Conservation (phyloP, 2,329 filamentous ascomycete genomes). For the Teratosphaeria pseudoeucalypti region DNA sequence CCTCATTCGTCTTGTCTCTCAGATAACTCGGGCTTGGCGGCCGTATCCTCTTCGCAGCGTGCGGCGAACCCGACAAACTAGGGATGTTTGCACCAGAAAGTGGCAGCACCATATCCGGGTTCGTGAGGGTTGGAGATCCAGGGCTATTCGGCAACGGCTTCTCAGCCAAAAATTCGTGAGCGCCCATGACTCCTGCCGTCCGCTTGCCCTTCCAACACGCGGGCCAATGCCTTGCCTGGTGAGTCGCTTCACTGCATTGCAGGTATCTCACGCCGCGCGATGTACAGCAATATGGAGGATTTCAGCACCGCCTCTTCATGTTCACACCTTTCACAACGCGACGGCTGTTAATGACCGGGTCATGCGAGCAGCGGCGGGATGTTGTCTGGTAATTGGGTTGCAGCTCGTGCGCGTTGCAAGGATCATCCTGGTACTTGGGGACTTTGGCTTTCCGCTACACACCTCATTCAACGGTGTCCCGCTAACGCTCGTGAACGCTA, state of each 20-base stretch:
- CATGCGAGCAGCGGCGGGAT: background rate
- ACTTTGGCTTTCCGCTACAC: too few species aligned
- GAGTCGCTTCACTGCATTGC: background rate
- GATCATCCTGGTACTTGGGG: background rate
- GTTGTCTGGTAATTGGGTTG: background rate
- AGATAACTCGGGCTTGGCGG: slow-evolving; percentile 23
- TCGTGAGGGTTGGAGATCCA: slow-evolving; percentile 77
- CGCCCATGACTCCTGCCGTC: background rate
- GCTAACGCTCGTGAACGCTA: background rate
- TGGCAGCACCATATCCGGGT: slow-evolving; percentile 88
- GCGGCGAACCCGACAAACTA: slow-evolving; percentile 8
- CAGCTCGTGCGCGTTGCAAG: background rate
- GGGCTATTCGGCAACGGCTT: slow-evolving; percentile 32
- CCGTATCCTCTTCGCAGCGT: slow-evolving; percentile 4
- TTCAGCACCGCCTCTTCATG: background rate
- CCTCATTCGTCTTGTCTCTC: slow-evolving; percentile 8
- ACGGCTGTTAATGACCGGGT: background rate
- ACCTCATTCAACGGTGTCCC: background rate
- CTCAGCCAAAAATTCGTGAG: slow-evolving; percentile 4
- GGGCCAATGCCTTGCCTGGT: too few species aligned
- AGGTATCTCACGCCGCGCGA: background rate
- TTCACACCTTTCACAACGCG: background rate
- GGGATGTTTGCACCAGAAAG: slow-evolving; percentile 1
- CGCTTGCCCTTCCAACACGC: background rate
- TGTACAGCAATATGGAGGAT: background rate